These are phyloP conservation scores for Naganishia albida DNA, from an alignment of 1,284 basidiomycete genomes.

Conservation along the genomic window DNA sequence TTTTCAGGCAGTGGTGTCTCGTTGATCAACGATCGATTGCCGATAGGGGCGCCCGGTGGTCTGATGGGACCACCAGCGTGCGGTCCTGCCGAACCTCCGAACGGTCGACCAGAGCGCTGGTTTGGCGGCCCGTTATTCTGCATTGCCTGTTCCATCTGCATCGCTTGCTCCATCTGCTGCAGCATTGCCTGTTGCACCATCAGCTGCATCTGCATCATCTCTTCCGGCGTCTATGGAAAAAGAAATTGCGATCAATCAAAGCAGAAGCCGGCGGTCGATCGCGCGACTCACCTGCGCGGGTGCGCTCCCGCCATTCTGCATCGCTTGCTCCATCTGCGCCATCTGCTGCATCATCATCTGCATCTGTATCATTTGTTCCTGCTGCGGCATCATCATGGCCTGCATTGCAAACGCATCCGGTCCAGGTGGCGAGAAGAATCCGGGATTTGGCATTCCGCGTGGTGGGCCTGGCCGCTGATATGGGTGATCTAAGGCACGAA, in stretches of 20 bases:
- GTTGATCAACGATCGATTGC: slow-evolving; percentile 40
- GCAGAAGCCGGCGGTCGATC: background rate
- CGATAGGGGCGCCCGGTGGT: slow-evolving; percentile 43
- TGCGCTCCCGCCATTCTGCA: background rate
- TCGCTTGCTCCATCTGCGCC: slow-evolving; percentile 35
- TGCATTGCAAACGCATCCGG: slow-evolving; percentile 42
- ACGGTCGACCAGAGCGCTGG: slow-evolving; percentile 19
- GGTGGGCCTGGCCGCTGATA: slow-evolving; percentile 16
- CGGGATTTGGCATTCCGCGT: slow-evolving; percentile 5
- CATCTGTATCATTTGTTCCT: slow-evolving; percentile 56
- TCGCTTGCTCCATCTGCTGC: slow-evolving; percentile 46
- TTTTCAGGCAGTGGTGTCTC: slow-evolving; percentile 40
- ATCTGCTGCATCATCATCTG: slow-evolving; percentile 53
- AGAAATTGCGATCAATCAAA: background rate
- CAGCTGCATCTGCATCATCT: slow-evolving; percentile 49
- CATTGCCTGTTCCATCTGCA: slow-evolving; percentile 34
- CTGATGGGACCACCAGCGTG: no score
- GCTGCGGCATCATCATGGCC: slow-evolving; percentile 55
- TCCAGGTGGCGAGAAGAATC: slow-evolving; percentile 17
- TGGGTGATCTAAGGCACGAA: slow-evolving; percentile 9
- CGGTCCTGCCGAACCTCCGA: slow-evolving; percentile 33
- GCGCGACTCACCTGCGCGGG: background rate
- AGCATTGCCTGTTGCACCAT: slow-evolving; percentile 43
- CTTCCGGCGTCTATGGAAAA: slow-evolving; percentile 49
- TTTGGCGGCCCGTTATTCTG: slow-evolving; percentile 22